Evolutionary conservation across 73 alveolate genomes (phyloP).

Genomic region (Tetrahymena borealis): DNA sequence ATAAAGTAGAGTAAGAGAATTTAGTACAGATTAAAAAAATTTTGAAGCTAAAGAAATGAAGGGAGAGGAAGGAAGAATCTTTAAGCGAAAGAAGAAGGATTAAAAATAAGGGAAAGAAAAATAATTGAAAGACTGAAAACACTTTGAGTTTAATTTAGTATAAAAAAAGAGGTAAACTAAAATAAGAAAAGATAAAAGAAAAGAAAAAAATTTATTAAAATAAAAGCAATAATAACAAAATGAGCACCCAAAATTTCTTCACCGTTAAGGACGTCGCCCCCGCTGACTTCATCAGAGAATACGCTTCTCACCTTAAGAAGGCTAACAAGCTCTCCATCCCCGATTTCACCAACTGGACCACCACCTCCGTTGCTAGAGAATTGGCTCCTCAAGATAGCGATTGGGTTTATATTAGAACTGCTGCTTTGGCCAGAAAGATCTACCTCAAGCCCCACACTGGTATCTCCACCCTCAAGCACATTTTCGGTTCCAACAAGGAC

Average conservation of each 20-base stretch:
- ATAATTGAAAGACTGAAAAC: not conserved
- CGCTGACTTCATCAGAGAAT: conserved; percentile 76
- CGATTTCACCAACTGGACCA: conserved; percentile 81
- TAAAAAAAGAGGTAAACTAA: not conserved
- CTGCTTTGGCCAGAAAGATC: conserved; percentile 88
- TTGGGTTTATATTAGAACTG: conserved; percentile 95
- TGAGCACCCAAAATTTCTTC: conserved; percentile 17
- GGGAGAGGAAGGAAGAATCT: conserved; percentile 5
- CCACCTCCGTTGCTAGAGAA: conserved; percentile 79
- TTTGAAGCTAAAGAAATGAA: not conserved
- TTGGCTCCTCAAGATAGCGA: conserved; percentile 89
- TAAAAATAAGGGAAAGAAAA: not conserved
- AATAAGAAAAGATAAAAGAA: not conserved
- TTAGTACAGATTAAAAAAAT: not conserved
- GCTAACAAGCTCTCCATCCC: conserved; percentile 85
- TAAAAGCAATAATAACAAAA: not conserved
- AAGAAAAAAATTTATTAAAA: not conserved
- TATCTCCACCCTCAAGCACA: conserved; percentile 43
- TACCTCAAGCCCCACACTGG: conserved; percentile 74
- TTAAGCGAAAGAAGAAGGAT: conserved; percentile 1
- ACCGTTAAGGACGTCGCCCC: conserved; percentile 90
- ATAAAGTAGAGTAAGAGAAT: not conserved
- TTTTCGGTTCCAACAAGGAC: conserved; percentile 79
- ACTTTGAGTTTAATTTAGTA: not conserved
- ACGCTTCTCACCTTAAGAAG: conserved; percentile 88